Percentiles rank a stretch among this genome's conserved stretches.
Evolutionary conservation across 257 asterid species (phyloP).

Genomic region (Prunella vulgaris): DNA sequence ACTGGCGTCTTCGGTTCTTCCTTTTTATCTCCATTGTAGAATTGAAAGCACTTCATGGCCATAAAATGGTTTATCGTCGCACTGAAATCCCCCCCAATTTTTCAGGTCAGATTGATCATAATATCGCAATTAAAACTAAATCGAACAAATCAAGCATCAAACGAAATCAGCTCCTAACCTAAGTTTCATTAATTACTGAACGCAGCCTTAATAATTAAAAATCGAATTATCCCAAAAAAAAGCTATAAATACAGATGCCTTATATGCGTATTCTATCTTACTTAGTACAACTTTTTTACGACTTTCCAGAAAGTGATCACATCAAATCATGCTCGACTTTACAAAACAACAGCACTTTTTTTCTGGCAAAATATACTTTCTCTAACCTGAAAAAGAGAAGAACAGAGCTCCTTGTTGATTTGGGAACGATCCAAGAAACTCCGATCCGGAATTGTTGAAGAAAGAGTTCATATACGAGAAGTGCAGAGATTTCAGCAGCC

Average conservation of each 20-base stretch:
- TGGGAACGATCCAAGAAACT: constrained; percentile 15
- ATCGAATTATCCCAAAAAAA: neutral
- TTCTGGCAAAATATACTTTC: neutral
- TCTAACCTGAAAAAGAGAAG: constrained; percentile 16
- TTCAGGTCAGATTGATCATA: neutral
- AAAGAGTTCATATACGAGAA: constrained; percentile 1
- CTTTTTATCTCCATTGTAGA: constrained; percentile 45
- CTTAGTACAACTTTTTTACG: neutral
- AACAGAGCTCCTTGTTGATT: constrained; percentile 6
- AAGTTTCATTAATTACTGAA: neutral
- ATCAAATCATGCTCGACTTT: neutral
- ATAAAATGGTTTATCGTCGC: neutral
- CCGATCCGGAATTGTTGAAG: constrained; percentile 14
- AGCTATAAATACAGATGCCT: neutral
- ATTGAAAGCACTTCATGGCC: constrained; percentile 73
- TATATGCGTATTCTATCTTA: neutral
- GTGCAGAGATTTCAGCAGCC: neutral
- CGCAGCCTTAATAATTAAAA: neutral
- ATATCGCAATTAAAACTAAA: constrained; percentile 6
- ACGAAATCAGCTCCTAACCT: neutral
- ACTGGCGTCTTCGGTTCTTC: constrained; percentile 50
- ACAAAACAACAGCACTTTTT: neutral
- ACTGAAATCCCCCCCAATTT: neutral
- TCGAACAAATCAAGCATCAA: neutral
- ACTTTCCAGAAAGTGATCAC: constrained; percentile 9